phyloP scores from a whole-genome alignment of 1,284 basidiomycete species.

The Microbotryum violaceum region DNA sequence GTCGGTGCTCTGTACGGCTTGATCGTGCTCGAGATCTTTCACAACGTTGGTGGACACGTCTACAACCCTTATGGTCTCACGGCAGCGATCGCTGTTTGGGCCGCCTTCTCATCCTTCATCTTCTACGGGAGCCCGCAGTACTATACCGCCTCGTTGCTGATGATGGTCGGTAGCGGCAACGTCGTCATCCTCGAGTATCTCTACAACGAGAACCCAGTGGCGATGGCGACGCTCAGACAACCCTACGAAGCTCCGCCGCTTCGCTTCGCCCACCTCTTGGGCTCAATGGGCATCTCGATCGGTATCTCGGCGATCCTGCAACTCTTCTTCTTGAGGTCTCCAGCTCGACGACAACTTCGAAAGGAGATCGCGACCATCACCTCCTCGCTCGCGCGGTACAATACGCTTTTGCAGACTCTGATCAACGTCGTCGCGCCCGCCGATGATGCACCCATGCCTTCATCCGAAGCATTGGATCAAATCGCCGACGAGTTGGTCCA shows the following conservation, averaged over 20 bases:
- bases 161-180: constrained; percentile 12
- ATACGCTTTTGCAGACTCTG: constrained; percentile 23
- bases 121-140: constrained; percentile 18
- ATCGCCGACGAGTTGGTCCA: constrained; percentile 20
- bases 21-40: constrained; percentile 34
- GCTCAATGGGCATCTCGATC: constrained; percentile 20
- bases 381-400: constrained; percentile 26
- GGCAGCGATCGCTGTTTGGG: constrained; percentile 14
- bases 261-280: constrained; percentile 21
- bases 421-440: constrained; percentile 25
- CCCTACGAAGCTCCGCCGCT: constrained; percentile 18
- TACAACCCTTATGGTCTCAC: constrained; percentile 38
- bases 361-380: constrained; percentile 20
- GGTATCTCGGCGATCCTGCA: constrained; percentile 23
- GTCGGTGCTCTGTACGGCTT: constrained; percentile 28
- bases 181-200: constrained; percentile 21
- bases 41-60: constrained; percentile 40
- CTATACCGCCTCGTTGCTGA: constrained; percentile 19
- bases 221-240: neutral
- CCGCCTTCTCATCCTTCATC: constrained; percentile 17
- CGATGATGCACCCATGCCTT: constrained; percentile 20
- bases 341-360: constrained; percentile 22
- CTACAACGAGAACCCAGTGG: constrained; percentile 16
- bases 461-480: constrained; percentile 16
- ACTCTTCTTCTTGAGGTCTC: constrained; percentile 25